These are phyloP conservation scores for Suillus brevipes DNA, from an alignment of 768 basidiomycete species.

Conservation along the genomic window DNA sequence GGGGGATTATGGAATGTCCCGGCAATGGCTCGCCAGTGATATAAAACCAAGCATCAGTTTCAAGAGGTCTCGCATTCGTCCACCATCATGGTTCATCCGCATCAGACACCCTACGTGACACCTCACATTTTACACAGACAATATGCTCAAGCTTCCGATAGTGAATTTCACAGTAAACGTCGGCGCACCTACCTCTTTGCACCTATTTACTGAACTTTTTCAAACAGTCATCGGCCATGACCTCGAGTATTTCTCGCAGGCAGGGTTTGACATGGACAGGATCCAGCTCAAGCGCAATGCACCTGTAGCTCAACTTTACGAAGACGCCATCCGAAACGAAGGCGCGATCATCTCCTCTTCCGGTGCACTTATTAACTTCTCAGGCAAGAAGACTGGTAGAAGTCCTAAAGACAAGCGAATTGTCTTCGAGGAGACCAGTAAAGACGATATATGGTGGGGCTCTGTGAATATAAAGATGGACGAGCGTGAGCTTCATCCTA, in stretches of 20 bases:
- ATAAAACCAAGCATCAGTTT: neutral
- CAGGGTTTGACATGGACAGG: constrained; percentile 98
- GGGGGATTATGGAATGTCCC: neutral
- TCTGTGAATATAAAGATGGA: constrained; percentile 99
- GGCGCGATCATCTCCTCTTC: constrained; percentile 96
- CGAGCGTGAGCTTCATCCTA: constrained; percentile 61
- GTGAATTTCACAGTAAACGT: constrained; percentile 61
- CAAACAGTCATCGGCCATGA: constrained; percentile 83
- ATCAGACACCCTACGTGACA: constrained; percentile 82
- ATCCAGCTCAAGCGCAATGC: constrained; percentile 96
- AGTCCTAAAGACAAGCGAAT: constrained; percentile 99
- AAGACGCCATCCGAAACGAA: constrained; percentile 98
- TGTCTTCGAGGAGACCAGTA: constrained; percentile 94
- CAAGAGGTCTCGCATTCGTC: neutral
- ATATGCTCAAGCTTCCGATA: constrained; percentile 75
- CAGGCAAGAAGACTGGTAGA: constrained; percentile 98
- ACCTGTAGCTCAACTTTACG: constrained; percentile 86
- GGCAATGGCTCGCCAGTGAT: neutral
- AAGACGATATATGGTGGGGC: constrained; percentile 99
- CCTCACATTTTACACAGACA: constrained; percentile 87
- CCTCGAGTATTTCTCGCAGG: constrained; percentile 96
- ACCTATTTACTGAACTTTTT: constrained; percentile 13
- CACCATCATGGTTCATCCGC: constrained; percentile 61
- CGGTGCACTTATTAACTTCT: constrained; percentile 99
- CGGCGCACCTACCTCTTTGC: constrained; percentile 27